phyloP scores from a whole-genome alignment of 1,284 basidiomycete genomes.

The Termitomyces sp. region DNA sequence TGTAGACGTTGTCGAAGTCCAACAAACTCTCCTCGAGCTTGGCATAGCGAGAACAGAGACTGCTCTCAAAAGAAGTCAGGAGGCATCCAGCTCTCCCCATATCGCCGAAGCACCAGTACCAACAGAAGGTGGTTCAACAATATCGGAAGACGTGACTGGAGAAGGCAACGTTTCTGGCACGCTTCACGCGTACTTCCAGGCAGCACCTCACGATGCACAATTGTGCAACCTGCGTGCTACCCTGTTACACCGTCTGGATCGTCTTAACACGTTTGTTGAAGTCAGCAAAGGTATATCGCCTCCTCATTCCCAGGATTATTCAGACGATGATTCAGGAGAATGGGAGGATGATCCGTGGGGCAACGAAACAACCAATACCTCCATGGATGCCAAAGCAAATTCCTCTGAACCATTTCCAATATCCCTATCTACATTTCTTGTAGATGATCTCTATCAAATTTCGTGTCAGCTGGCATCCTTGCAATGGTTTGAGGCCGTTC shows the following conservation, averaged over 20 bases:
- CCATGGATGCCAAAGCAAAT: conserved; percentile 17
- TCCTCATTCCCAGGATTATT: conserved; percentile 29
- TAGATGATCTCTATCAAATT: conserved; percentile 49
- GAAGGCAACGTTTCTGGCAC: conserved; percentile 26
- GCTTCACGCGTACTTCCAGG: conserved; percentile 46
- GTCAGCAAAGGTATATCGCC: conserved; percentile 39
- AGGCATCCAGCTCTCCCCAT: conserved; percentile 24
- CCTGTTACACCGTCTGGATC: conserved; percentile 59
- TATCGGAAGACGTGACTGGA: conserved; percentile 6
- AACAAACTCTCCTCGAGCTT: conserved; percentile 54
- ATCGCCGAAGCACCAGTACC: conserved; percentile 8
- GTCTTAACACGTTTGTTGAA: conserved; percentile 63
- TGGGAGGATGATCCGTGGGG: conserved; percentile 85
- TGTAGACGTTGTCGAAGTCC: conserved; percentile 50
- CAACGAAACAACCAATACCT: conserved; percentile 36
- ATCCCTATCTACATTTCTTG: conserved; percentile 61
- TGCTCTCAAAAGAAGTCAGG: conserved; percentile 44
- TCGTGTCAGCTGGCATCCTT: conserved; percentile 65
- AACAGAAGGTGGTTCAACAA: neutral
- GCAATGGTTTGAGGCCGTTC: conserved; percentile 55
- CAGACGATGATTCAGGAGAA: conserved; percentile 41
- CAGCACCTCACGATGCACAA: conserved; percentile 52
- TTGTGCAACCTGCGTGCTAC: conserved; percentile 58
- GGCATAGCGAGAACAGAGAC: conserved; percentile 55
- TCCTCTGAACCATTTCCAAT: conserved; percentile 36